Evolutionary conservation across 345 rosid genomes (phyloP), one percentile per base, ranked within the genome.

Genomic region (Iberis pinnata): DNA sequence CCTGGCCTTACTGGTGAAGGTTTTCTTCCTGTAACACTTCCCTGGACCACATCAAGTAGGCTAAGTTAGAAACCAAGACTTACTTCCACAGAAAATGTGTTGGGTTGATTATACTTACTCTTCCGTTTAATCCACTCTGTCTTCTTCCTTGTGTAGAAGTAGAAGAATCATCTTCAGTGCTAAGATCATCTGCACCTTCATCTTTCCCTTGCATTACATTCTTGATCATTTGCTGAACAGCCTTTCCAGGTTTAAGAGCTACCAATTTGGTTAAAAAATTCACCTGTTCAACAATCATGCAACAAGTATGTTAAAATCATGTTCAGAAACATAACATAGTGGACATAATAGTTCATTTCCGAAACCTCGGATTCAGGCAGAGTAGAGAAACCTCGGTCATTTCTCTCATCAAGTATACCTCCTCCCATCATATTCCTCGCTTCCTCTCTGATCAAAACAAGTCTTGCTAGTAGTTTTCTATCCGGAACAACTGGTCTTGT

Each of bases 381-480:
- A 22, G 98, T 82, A 37, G 64, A 70, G 56, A 86, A 87, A 43
- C 98, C 98, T 58, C 93, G 86, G 68, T 87, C 95, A 76, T 84
- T 90, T 75, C 98, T 79, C 70, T 84, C 92, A 68, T 90, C 98
- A 46, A 87, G 74, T 53, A 90, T 79, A 70, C 98, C 96, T 58
- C 92, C 98, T 48, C 96, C 96, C 96, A 87, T 90, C 96, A 87
- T 82, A 58, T 82, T 74, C 50, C 95, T 72, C 10, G 95, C 95
- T 77, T 90, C 98, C 72, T 90, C 95, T 76, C 98, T 78, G 45
- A 87, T 80, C 72, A 87, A 76, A 58, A 90, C 89, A 39, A 87
- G 87, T 74, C 96, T 77, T 32, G 89, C 92, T 59, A 87, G 92
- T 60, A 87, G 73, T 56, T 84, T 82, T 44, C 95, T 64, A 71